Percentiles rank a stretch among this genome's conserved stretches.
These are phyloP conservation scores for Exobasidium cylindrosporum DNA, from an alignment of 1,284 basidiomycete species.

Conservation along the genomic window DNA sequence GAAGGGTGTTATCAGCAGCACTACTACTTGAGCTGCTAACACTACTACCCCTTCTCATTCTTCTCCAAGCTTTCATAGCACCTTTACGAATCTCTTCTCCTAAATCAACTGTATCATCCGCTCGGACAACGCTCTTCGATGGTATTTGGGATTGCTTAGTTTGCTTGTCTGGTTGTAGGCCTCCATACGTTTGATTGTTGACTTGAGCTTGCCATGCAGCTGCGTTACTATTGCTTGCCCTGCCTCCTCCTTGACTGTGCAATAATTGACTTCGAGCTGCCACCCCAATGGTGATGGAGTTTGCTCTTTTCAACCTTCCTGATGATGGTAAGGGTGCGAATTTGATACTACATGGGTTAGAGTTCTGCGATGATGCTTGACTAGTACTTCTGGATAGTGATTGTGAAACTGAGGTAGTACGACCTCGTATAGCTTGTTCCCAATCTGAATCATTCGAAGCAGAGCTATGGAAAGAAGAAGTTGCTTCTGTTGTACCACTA, in stretches of 20 bases:
- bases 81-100: constrained; percentile 42
- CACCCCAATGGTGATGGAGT: constrained; percentile 50
- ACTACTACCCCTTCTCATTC: constrained; percentile 25
- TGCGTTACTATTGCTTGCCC: constrained; percentile 6
- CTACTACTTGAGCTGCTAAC: constrained; percentile 16
- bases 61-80: constrained; percentile 35
- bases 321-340: constrained; percentile 43
- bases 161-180: background rate
- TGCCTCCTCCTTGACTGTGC: constrained; percentile 38
- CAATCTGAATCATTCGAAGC: background rate
- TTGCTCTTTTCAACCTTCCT: constrained; percentile 43
- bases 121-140: background rate
- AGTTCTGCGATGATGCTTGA: background rate
- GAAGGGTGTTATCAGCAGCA: background rate
- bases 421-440: background rate
- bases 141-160: background rate
- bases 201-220: constrained; percentile 12
- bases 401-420: background rate
- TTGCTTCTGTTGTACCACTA: background rate
- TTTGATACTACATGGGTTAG: constrained; percentile 31
- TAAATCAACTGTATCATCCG: constrained; percentile 38
- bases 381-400: background rate
- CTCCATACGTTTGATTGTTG: background rate
- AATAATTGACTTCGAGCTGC: constrained; percentile 46
- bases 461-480: background rate